Evolutionary conservation across 2,329 filamentous ascomycete genomes (phyloP).

Genomic region (Zymoseptoria crescenta): DNA sequence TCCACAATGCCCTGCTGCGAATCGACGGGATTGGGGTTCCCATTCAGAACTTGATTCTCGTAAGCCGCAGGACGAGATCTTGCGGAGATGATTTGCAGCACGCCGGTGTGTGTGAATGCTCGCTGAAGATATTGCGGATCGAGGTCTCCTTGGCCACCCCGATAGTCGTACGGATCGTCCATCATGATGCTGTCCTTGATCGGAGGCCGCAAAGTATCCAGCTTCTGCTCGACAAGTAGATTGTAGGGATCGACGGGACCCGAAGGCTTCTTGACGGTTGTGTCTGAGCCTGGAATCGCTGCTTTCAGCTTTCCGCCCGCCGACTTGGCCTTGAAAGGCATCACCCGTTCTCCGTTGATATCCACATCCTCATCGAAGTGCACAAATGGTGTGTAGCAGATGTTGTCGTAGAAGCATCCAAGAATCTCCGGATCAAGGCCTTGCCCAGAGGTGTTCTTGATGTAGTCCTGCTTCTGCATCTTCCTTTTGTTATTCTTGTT

Average conservation of each 20-base stretch:
- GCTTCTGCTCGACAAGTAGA: constrained; percentile 79
- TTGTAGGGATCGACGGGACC: constrained; percentile 78
- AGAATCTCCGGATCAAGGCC: constrained; percentile 89
- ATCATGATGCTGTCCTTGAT: constrained; percentile 87
- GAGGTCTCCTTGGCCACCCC: constrained; percentile 65
- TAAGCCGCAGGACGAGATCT: constrained; percentile 92
- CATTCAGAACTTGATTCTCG: constrained; percentile 56
- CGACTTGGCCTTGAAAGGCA: constrained; percentile 56
- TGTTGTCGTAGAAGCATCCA: constrained; percentile 97
- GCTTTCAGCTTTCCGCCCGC: constrained; percentile 54
- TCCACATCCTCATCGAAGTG: constrained; percentile 91
- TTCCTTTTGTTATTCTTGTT: constrained; percentile 99
- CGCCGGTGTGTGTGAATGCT: constrained; percentile 83
- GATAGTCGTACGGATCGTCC: constrained; percentile 85
- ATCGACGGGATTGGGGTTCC: constrained; percentile 53
- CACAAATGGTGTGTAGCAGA: constrained; percentile 96
- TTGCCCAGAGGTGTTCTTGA: constrained; percentile 88
- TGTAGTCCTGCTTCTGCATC: constrained; percentile 92
- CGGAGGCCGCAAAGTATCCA: constrained; percentile 74
- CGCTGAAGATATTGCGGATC: constrained; percentile 77
- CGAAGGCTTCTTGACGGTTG: constrained; percentile 60
- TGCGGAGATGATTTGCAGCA: constrained; percentile 90
- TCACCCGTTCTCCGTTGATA: constrained; percentile 64
- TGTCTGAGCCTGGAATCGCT: constrained; percentile 48
- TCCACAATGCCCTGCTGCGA: constrained; percentile 90